These are phyloP conservation scores for Aspergillus glaucus DNA, from an alignment of 2,329 filamentous ascomycete species.

Conservation along the genomic window DNA sequence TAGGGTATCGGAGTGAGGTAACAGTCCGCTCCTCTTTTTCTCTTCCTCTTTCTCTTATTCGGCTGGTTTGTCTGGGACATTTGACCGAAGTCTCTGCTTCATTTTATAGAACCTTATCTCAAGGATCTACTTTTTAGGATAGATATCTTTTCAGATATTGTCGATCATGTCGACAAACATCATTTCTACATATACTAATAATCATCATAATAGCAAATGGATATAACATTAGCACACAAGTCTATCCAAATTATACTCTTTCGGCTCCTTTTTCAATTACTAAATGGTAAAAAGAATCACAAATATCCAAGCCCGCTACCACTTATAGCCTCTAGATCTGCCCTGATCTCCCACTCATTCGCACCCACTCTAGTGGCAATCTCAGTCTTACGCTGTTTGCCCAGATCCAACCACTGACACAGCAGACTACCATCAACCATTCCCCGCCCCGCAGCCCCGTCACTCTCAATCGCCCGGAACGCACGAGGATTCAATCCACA, in stretches of 20 bases:
- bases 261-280: not conserved
- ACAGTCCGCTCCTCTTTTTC: not conserved
- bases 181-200: not conserved
- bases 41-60: not conserved
- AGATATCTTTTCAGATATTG: no score
- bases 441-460: conserved; percentile 49
- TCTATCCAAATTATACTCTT: conserved; percentile 3
- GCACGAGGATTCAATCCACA: conserved; percentile 79
- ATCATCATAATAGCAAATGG: not conserved
- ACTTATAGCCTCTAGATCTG: conserved; percentile 60
- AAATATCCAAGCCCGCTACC: conserved; percentile 55
- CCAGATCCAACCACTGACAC: conserved; percentile 67
- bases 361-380: conserved; percentile 67
- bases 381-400: conserved; percentile 64
- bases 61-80: not conserved
- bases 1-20: not conserved
- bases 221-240: conserved; percentile 5
- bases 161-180: no score
- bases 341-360: conserved; percentile 60
- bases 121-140: no score
- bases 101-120: not conserved
- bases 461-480: conserved; percentile 56
- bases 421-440: conserved; percentile 76
- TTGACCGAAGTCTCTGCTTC: not conserved
- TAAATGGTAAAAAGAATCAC: conserved; percentile 10